These are phyloP conservation scores for Cajanus cajan DNA, from an alignment of 306 rosid genomes.

Conservation along the genomic window DNA sequence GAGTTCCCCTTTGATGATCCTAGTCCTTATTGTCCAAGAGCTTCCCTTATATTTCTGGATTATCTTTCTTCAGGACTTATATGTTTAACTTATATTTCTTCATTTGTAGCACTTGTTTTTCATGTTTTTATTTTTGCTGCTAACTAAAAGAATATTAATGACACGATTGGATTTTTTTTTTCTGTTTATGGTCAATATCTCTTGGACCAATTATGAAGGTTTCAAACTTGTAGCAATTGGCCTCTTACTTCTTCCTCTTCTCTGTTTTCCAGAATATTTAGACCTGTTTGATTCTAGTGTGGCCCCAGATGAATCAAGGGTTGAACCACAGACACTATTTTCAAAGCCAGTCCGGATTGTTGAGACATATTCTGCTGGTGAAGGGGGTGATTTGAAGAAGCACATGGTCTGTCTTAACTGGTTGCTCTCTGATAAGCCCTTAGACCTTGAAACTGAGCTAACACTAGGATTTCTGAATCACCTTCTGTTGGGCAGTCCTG, in stretches of 20 bases:
- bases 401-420: constrained; percentile 91
- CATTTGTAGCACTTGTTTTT: not conserved
- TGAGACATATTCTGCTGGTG: constrained; percentile 90
- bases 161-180: not conserved
- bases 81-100: not conserved
- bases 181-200: constrained; percentile 6
- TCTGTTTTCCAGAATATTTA: constrained; percentile 71
- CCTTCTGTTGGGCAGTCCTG: constrained; percentile 98
- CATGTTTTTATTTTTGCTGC: constrained; percentile 22
- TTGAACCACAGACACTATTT: constrained; percentile 70
- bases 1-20: constrained; percentile 8
- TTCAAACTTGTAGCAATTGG: constrained; percentile 6
- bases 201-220: constrained; percentile 3
- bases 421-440: constrained; percentile 92
- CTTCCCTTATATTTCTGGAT: not conserved
- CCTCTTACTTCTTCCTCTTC: constrained; percentile 23
- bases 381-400: constrained; percentile 80
- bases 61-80: constrained; percentile 3
- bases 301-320: constrained; percentile 72
- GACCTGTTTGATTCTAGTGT: constrained; percentile 78
- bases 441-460: constrained; percentile 74
- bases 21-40: not conserved
- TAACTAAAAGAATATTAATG: constrained; percentile 13
- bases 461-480: constrained; percentile 88
- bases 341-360: constrained; percentile 77